Evolutionary conservation across 305 asterid genomes (phyloP), one percentile per base, ranked within the genome.

Genomic region (Fraxinus ornus): DNA sequence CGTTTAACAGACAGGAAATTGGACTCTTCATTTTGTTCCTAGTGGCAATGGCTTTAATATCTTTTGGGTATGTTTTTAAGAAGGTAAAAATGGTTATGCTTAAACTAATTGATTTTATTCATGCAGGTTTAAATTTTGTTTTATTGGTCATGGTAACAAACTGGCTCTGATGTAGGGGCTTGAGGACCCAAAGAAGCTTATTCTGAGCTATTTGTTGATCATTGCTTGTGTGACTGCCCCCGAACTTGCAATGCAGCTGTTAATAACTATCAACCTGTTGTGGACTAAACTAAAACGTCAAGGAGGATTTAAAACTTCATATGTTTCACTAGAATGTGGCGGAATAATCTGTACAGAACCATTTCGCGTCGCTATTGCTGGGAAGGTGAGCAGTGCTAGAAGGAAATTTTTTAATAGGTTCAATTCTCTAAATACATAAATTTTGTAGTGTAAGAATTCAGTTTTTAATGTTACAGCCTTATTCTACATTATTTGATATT

Each of bases 1-100:
- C 98, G 78, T 97, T 97, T 76, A 93, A 95, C 88, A 94, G 98
- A 91, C 94, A 97, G 99, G 98, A 94, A 87, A 93, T 96, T 44
- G 97, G 98, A 10, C 86, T 95, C 68, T 94, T 94, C 87, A 94
- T 95, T 12, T 47, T 47, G 57, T 47, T 47, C 57, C 57, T 47
- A 9, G 57, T 47, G 13, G 19, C 7, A 7, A 12, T 47, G 2
- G 57, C 57, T 47, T 47, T 47, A 3, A 47, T 12, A 47, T 5
- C 57, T 47, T 12, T 4, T 35, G 37, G 6, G 6, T 35, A 12
- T 47, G 57, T 12, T 47, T n/a, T 47, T 47, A 47, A 47, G 55
- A 47, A 47, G 57, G 57, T 47, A 35, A 35, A 35, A 4, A 4
- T 35, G 37, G 37, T 4, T 35, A 4, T 35, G 37, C 37, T 35